A percentile compares a stretch with the other conserved stretches of the same genome.
These are phyloP conservation scores for Malus fusca DNA, from an alignment of 306 rosid species.

Conservation along the genomic window DNA sequence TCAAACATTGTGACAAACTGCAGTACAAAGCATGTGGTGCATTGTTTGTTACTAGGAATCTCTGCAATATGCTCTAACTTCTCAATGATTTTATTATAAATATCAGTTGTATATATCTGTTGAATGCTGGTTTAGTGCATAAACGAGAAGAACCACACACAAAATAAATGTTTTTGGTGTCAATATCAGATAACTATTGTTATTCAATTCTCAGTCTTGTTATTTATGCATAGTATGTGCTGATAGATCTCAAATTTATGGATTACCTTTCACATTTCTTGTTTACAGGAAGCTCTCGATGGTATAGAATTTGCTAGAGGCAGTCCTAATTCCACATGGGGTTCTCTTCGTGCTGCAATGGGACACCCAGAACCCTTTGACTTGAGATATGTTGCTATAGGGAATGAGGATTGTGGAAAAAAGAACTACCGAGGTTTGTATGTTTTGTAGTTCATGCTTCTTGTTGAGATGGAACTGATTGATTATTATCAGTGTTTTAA, in stretches of 20 bases:
- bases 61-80: neutral
- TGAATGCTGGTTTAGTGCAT: neutral
- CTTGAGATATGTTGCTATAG: constrained; percentile 58
- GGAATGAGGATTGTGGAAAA: constrained; percentile 72
- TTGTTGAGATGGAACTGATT: neutral
- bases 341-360: constrained; percentile 64
- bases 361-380: constrained; percentile 79
- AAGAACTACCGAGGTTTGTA: constrained; percentile 51
- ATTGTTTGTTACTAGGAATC: neutral
- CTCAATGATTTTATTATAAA: neutral
- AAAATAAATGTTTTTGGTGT: neutral
- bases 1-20: neutral
- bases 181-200: neutral
- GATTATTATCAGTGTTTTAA: neutral
- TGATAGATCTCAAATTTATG: neutral
- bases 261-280: neutral
- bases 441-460: neutral
- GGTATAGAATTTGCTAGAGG: constrained; percentile 90
- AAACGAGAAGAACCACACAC: neutral
- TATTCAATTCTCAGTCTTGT: neutral
- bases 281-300: constrained; percentile 83
- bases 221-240: neutral
- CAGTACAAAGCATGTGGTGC: neutral
- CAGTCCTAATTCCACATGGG: constrained; percentile 55
- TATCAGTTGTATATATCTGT: neutral